Evolutionary conservation across 2,329 filamentous ascomycete genomes (phyloP), one percentile per base, ranked within the genome.

Genomic region (Hypoxylon sp.): DNA sequence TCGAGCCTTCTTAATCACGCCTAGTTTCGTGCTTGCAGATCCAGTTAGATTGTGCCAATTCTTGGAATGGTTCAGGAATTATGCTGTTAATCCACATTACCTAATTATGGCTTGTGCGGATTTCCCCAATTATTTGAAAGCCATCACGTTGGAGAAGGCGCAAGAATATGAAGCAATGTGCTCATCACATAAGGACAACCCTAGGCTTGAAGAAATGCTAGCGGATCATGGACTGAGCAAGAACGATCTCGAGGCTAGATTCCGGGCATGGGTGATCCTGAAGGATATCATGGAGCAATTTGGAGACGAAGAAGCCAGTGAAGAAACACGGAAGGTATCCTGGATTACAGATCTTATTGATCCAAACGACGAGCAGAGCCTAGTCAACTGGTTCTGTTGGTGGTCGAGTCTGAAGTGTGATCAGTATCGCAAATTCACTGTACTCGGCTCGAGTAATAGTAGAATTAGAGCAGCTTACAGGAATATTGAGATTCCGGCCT

Each of bases 341-440:
- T 84, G 82, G 73, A 85, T 84, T 0, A 82, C 83, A 13, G 72
- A 79, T 2, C 75, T 69, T 1, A 85, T 90, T 49, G 83, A 89
- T 60, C 80, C 82, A 0, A 86, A 87, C 60, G 87, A 90, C 66
- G 89, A 91, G 73, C 85, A 89, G 72, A 88, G 85, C 62, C 78
- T 91, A 28, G 82, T 90, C 9, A 87, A 89, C 67, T 90, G 86
- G 85, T 90, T 89, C 74, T 87, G 85, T 1, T 86, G 81, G 76
- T 90, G 88, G 88, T 80, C 86, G 0, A 78, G 81, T 32, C 65
- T 76, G 60, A 82, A 84, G 30, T 73, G 87, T 36, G 83, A 88
- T 62, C 77, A 78, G 43, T 87, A 83, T 71, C 83, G 87, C 32
- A 84, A 82, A 38, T 90, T 90, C 69, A 78, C 80, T 17, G 84